Base-by-base conservation (phyloP, 2,329 filamentous ascomycete species). In the Beauveria sp. region DNA sequence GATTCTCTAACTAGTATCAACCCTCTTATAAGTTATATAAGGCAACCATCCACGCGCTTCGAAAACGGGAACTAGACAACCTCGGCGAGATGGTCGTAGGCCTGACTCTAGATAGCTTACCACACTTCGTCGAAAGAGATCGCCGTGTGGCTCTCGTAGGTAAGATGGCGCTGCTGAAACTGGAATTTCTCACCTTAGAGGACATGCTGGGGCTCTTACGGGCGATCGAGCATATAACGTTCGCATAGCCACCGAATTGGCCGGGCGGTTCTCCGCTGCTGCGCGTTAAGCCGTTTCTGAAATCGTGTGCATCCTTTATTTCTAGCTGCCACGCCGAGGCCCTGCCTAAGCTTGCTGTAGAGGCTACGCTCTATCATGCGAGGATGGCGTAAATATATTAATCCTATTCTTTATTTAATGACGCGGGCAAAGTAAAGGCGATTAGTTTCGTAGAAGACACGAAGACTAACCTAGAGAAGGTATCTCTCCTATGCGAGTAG, bases 141-240 rank as follows among this genome's bases (percentile, higher is more conserved):
- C n/a, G 54, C n/a, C 54, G 54, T 18, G 47, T 59, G 22, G 30
- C 47, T 4, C 47, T 62, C 2, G 24, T 38, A 6, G 55, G 54
- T 10, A 20, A 62, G 18, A 59, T 62, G 54, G 47, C 55, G 3
- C 47, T 34, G 10, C 12, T 62, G 1, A 62, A 59, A 46, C 47
- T 62, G 1, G 60, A 55, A 7, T 59, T 53, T n/a, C 1, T 59
- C 2, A 54, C 16, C 5, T n/a, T 62, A 1, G 55, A 58, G 8
- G 54, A 58, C 38, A 58, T 58, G 22, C 8, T 62, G 0, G 24
- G n/a, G 5, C 20, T 59, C 5, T 45, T 5, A 2, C 4, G 3
- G 34, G 57, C 57, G 16, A 18, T 53, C 22, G 14, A n/a, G n/a
- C 4, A 3, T 40, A n/a, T 24, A 34, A 38, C 40, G 6, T 8